Percentiles rank a stretch among this genome's conserved stretches.
Evolutionary conservation across 2,329 filamentous ascomycete genomes (phyloP).

Genomic region (Bipolaris victoriae): DNA sequence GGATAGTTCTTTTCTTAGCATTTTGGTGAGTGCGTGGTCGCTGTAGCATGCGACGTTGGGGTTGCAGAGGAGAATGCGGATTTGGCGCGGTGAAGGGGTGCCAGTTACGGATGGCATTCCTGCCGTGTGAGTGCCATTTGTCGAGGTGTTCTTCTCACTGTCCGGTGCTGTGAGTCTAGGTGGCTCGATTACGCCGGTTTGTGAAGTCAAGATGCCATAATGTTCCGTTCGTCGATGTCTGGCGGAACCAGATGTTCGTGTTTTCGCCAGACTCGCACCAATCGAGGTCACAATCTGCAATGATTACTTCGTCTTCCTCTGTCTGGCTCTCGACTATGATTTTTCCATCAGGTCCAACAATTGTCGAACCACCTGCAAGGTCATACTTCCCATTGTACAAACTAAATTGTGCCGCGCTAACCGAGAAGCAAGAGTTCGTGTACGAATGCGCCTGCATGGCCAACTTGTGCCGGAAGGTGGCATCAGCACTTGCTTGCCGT

Average conservation of each 20-base stretch:
- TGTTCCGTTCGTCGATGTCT: conserved; percentile 1
- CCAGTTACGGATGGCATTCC: background rate
- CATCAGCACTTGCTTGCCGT: conserved; percentile 53
- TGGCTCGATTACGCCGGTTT: background rate
- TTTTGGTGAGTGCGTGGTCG: conserved; percentile 55
- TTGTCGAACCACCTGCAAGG: conserved; percentile 25
- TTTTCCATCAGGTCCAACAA: conserved; percentile 56
- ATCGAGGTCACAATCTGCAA: conserved; percentile 57
- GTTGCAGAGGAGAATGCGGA: conserved; percentile 3
- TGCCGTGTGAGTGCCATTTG: no score
- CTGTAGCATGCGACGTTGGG: conserved; percentile 55
- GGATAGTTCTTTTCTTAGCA: conserved; percentile 55
- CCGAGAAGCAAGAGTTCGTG: conserved; percentile 58
- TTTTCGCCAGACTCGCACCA: conserved; percentile 51
- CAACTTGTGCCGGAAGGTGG: conserved; percentile 59
- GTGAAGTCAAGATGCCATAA: background rate
- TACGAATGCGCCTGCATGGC: conserved; percentile 60
- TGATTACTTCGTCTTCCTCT: conserved; percentile 54
- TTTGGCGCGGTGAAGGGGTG: background rate
- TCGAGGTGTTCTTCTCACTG: no score
- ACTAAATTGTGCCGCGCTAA: conserved; percentile 57
- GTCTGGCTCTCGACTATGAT: conserved; percentile 57
- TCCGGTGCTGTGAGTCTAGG: background rate
- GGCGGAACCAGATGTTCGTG: background rate
- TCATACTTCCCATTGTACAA: conserved; percentile 56